Conservation (phyloP, 768 basidiomycete species). For the Russula sp. region DNA sequence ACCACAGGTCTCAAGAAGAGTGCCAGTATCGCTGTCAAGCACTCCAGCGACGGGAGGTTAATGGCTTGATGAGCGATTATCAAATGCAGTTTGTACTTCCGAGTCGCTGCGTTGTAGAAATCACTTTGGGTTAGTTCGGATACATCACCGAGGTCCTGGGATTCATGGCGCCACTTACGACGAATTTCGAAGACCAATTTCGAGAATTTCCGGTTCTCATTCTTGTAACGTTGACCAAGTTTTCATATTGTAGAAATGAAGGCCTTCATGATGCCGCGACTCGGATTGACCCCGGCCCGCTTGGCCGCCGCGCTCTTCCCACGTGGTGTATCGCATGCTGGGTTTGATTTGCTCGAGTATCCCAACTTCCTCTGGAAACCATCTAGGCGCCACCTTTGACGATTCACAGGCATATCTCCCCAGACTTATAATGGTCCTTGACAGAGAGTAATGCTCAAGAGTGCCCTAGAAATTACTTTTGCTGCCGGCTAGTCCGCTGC, state of each 20-base stretch:
- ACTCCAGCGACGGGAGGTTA: background rate
- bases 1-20: background rate
- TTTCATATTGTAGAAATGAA: too few relatives aligned
- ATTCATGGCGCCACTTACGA: background rate
- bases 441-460: background rate
- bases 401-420: background rate
- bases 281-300: background rate
- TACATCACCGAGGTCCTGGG: background rate
- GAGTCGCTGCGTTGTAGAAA: too few relatives aligned
- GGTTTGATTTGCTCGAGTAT: background rate
- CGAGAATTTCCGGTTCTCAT: too few relatives aligned
- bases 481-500: background rate
- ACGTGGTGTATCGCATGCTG: background rate
- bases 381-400: background rate
- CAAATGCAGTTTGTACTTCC: background rate
- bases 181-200: background rate
- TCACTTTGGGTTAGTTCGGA: background rate
- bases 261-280: too few relatives aligned
- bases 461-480: background rate
- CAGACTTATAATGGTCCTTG: background rate
- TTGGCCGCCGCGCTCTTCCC: background rate
- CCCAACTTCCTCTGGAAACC: background rate
- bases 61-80: background rate
- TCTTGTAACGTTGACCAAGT: background rate
- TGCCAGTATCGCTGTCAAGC: background rate